Conservation (phyloP, 176 grass and related monocot species). For the Tillandsia leiboldiana region DNA sequence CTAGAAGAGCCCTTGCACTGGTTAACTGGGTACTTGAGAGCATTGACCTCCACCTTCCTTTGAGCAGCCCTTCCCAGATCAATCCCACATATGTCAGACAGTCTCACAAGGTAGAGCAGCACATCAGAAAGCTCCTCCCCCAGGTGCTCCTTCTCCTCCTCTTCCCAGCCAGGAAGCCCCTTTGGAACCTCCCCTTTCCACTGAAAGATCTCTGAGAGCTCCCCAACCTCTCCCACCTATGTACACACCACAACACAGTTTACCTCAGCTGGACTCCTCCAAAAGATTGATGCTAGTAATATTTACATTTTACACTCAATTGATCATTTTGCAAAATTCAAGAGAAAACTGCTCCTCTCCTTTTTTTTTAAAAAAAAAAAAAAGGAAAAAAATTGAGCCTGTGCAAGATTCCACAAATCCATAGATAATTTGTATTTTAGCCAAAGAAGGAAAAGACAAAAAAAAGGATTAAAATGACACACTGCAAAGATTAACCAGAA, state of each 20-base stretch:
- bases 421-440: too few species aligned
- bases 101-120: conserved; percentile 78
- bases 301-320: too few species aligned
- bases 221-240: conserved; percentile 88
- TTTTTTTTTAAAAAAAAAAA: neutral
- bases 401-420: too few species aligned
- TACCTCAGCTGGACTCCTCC: neutral
- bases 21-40: conserved; percentile 55
- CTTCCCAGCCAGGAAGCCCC: conserved; percentile 62
- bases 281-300: too few species aligned
- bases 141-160: conserved; percentile 67
- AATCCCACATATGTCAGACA: conserved; percentile 74
- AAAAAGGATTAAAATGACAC: too few species aligned
- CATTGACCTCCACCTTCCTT: conserved; percentile 78
- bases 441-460: too few species aligned
- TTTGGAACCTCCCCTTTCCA: conserved; percentile 98
- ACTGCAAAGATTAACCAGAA: too few species aligned
- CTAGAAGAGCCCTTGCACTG: conserved; percentile 76
- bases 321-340: too few species aligned
- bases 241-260: conserved; percentile 7
- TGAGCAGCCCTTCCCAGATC: conserved; percentile 62
- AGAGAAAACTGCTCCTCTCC: too few species aligned
- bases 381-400: too few species aligned
- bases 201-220: conserved; percentile 92
- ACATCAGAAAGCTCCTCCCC: conserved; percentile 85